Percentiles rank a stretch among this genome's conserved stretches.
These are phyloP conservation scores for Acanthamoeba culbertsoni DNA, from an alignment of 208 protist genomes.

Conservation along the genomic window DNA sequence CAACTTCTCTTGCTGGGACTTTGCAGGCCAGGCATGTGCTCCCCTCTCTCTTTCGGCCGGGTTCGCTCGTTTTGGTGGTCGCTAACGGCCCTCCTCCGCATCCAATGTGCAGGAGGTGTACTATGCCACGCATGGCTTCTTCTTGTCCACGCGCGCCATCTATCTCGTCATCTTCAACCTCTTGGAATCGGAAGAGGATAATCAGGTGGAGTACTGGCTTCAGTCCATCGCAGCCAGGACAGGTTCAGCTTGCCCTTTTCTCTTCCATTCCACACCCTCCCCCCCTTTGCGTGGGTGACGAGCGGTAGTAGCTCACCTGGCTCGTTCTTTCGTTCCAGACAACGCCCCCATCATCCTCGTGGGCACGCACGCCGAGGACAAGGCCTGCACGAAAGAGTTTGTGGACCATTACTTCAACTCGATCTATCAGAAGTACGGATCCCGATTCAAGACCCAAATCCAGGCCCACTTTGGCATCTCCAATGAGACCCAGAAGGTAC, in stretches of 20 bases:
- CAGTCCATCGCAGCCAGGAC: conserved; percentile 19
- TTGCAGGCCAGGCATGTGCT: conserved; percentile 53
- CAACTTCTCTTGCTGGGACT: conserved; percentile 61
- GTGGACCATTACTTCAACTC: conserved; percentile 55
- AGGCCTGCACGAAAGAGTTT: conserved; percentile 51
- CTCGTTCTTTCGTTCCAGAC: neutral
- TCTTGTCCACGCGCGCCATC: conserved; percentile 50
- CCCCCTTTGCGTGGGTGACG: neutral
- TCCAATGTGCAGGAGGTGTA: conserved; percentile 42
- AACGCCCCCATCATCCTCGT: conserved; percentile 47
- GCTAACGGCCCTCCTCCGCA: neutral
- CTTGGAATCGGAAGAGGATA: conserved; percentile 29
- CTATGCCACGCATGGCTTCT: conserved; percentile 60
- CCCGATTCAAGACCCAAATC: conserved; percentile 17
- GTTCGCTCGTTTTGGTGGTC: neutral
- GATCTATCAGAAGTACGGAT: conserved; percentile 43
- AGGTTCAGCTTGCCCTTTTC: neutral
- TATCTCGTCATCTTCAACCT: conserved; percentile 60
- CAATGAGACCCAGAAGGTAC: conserved; percentile 51
- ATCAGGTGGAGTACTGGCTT: conserved; percentile 61
- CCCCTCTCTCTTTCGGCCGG: neutral
- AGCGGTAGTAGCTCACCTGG: no score
- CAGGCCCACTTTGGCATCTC: conserved; percentile 20
- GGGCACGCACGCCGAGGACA: conserved; percentile 59
- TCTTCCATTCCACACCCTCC: neutral